Base-by-base conservation (phyloP, 1,139 yeast genomes). In the Taphrina deformans region DNA sequence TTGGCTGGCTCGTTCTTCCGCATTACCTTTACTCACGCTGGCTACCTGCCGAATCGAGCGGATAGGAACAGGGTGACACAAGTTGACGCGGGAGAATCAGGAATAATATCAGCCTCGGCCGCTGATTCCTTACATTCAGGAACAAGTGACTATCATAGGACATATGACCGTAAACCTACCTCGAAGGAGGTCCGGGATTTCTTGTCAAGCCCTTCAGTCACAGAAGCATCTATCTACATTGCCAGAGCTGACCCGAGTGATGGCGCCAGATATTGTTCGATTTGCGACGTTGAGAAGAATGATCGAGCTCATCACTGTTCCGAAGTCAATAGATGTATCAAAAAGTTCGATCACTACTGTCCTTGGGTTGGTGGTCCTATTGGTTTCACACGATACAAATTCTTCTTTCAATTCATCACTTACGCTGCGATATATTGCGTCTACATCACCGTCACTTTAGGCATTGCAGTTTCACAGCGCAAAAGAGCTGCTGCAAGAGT, bases 361-460 rank as follows among this genome's bases (percentile, higher is more conserved):
- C 96, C 96, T 0, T 92, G 97, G 97, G 87, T 93, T 69, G 85
- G 93, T 9, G 79, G 83, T 3, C 89, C 97, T 70, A 84, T 93
- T 68, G 99, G 99, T 0, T 87, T 81, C 74, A 79, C 79, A 50
- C 92, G 92, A 74, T 87, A 87, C 72, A 87, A 89, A 75, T 82
- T 79, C 72, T 92, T 90, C 73, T 72, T 90, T 12, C 97, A 90
- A 73, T 86, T 87, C 72, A 75, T 90, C 52, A 61, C 81, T 3
- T 85, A 86, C 71, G 76, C 84, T 1, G 74, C 83, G 0, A 16
- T 81, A 0, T 83, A 82, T 65, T 74, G 83, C 1, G 55, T 77
- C 1, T 72, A 82, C 58, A 62, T 73, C 9, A 60, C 78, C 7
- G 70, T 73, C 24, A 70, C 77, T 10, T 2, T 61, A 18, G 65